Evolutionary conservation across 352 stramenopile genomes (phyloP).

Genomic region (Phytopythium kandeliae): DNA sequence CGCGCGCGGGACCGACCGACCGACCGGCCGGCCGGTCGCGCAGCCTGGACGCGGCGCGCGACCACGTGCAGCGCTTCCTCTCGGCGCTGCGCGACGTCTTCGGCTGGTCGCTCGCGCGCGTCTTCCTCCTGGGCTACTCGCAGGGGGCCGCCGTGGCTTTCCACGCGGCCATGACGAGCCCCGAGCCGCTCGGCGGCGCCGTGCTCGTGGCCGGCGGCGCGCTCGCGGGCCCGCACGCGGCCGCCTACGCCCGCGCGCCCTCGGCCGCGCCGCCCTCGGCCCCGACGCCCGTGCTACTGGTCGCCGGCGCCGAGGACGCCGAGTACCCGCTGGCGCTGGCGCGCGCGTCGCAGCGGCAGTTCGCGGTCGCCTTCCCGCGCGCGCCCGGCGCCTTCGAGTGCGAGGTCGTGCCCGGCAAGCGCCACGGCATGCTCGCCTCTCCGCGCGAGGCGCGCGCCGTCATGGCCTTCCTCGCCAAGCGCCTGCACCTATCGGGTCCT

Average conservation of each 20-base stretch:
- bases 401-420: conserved; percentile 17
- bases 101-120: conserved; percentile 36
- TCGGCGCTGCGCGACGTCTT: conserved; percentile 38
- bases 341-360: conserved; percentile 13
- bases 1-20: too few relatives aligned
- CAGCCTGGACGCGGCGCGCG: conserved; percentile 28
- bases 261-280: conserved; percentile 1
- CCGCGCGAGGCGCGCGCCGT: conserved; percentile 45
- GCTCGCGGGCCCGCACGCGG: conserved; percentile 25
- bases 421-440: conserved; percentile 49
- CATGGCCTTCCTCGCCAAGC: conserved; percentile 54
- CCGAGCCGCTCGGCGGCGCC: conserved; percentile 37
- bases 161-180: conserved; percentile 36
- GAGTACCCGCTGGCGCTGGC: conserved; percentile 34
- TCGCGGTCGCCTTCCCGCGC: conserved; percentile 21
- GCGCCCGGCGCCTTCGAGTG: conserved; percentile 7
- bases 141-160: conserved; percentile 62
- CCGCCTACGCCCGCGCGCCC: not conserved
- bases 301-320: conserved; percentile 27
- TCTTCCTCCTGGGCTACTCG: conserved; percentile 66
- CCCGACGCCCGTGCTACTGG: conserved; percentile 39
- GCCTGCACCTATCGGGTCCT: not conserved
- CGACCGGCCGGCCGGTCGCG: too few relatives aligned
- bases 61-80: conserved; percentile 45
- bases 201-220: conserved; percentile 44